Conservation (phyloP, 2,329 filamentous ascomycete genomes). For the Alternaria gansuensis region DNA sequence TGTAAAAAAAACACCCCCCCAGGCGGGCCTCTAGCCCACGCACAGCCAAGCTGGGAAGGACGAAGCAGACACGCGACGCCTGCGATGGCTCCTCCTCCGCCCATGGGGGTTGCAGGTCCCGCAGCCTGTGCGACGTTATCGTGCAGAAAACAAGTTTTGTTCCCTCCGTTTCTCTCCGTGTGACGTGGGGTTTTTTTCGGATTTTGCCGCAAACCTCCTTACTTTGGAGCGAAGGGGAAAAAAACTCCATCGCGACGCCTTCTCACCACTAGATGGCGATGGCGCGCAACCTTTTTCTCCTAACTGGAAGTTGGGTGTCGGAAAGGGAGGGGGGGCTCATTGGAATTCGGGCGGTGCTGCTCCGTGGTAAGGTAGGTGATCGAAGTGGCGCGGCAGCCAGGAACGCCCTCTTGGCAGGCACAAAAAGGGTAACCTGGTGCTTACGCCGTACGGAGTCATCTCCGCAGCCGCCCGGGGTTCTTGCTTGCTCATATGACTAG, state of each 20-base stretch:
- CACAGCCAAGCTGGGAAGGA: conserved; percentile 1
- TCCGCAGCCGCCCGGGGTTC: conserved; percentile 10
- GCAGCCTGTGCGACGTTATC: conserved; percentile 1
- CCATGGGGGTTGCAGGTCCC: not conserved
- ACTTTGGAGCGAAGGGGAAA: not conserved
- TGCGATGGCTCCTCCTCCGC: not conserved
- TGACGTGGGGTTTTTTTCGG: not conserved
- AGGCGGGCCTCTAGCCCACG: not conserved
- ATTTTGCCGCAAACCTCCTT: not conserved
- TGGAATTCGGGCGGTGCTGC: not conserved
- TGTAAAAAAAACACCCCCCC: not conserved
- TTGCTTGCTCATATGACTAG: conserved; percentile 3
- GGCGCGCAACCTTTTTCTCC: not conserved
- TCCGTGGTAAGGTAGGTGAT: conserved; percentile 5
- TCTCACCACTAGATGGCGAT: conserved; percentile 1
- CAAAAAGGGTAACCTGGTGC: conserved; percentile 2
- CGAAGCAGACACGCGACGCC: conserved; percentile 2
- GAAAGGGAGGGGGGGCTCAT: not conserved
- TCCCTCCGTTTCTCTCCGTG: conserved; percentile 1
- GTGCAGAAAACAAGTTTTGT: conserved; percentile 2
- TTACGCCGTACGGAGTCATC: conserved; percentile 8
- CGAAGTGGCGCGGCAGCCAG: conserved; percentile 15
- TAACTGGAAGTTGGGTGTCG: not conserved
- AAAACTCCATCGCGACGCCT: conserved; percentile 3
- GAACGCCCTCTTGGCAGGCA: conserved; percentile 13